Percentiles rank a stretch among this genome's conserved stretches.
Evolutionary conservation across 2,329 filamentous ascomycete species (phyloP).

Genomic region (Colletotrichum musae): DNA sequence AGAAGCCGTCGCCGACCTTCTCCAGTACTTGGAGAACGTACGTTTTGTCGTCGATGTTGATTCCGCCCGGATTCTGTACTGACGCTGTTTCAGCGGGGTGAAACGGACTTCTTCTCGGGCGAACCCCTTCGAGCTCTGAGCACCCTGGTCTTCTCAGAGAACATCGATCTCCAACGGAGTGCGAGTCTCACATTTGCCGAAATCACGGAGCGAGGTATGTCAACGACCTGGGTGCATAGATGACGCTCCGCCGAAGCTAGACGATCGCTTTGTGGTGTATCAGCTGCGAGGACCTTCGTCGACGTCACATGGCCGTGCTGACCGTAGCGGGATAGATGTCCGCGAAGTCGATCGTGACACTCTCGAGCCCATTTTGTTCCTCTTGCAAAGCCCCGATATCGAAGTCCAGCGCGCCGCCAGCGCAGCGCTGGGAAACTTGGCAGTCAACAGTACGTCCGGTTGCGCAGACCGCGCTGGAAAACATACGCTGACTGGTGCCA

Average conservation of each 20-base stretch:
- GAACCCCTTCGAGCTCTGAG: conserved; percentile 94
- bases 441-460: conserved; percentile 86
- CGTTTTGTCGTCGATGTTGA: conserved; percentile 48
- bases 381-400: conserved; percentile 94
- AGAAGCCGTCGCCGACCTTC: conserved; percentile 94
- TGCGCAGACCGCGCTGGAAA: not conserved
- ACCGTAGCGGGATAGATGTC: conserved; percentile 79
- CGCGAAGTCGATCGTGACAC: conserved; percentile 95
- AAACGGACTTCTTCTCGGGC: conserved; percentile 98
- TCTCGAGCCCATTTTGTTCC: conserved; percentile 93
- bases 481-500: conserved; percentile 17
- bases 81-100: conserved; percentile 77
- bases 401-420: conserved; percentile 98
- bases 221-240: conserved; percentile 11
- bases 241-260: not conserved
- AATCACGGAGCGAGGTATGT: conserved; percentile 95
- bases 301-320: conserved; percentile 16
- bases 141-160: conserved; percentile 97
- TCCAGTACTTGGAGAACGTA: conserved; percentile 98
- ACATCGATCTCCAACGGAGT: conserved; percentile 97
- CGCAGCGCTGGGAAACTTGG: conserved; percentile 94
- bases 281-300: conserved; percentile 1
- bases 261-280: conserved; percentile 1
- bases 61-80: conserved; percentile 43
- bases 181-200: conserved; percentile 98